These are phyloP conservation scores for Coemansia sp. DNA, from an alignment of 192 early-diverging fungal species.

Conservation along the genomic window DNA sequence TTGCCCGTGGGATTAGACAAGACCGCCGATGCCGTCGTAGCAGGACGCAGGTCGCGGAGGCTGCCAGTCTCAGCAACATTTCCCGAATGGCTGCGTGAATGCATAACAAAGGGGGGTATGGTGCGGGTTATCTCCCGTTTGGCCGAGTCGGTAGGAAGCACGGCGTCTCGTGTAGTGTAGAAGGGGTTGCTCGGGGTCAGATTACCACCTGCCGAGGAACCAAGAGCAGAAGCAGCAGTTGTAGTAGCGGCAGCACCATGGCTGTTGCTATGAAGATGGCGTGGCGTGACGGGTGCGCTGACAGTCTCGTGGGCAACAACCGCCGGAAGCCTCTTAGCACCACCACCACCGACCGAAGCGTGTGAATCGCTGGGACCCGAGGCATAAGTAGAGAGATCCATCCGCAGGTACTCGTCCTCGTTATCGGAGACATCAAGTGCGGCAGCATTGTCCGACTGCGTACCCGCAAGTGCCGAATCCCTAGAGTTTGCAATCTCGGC, in stretches of 20 bases:
- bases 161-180: background rate
- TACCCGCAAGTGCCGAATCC: background rate
- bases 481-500: background rate
- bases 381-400: slow-evolving; percentile 33
- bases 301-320: slow-evolving; percentile 1
- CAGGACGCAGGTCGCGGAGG: slow-evolving; percentile 37
- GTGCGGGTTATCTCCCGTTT: background rate
- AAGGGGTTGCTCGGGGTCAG: slow-evolving; percentile 27
- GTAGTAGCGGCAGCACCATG: background rate
- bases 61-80: slow-evolving; percentile 47
- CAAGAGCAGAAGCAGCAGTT: background rate
- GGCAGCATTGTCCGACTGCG: background rate
- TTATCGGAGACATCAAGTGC: slow-evolving; percentile 14
- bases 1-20: background rate
- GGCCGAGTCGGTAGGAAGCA: background rate
- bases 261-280: background rate
- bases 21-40: background rate
- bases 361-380: background rate
- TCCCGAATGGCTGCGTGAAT: slow-evolving; percentile 31
- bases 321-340: background rate
- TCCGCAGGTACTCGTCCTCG: slow-evolving; percentile 32
- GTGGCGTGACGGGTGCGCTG: slow-evolving; percentile 35
- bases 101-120: slow-evolving; percentile 19
- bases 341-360: background rate
- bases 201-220: background rate